These are phyloP conservation scores for Pichia exigua DNA, from an alignment of 805 yeast genomes.

Conservation along the genomic window DNA sequence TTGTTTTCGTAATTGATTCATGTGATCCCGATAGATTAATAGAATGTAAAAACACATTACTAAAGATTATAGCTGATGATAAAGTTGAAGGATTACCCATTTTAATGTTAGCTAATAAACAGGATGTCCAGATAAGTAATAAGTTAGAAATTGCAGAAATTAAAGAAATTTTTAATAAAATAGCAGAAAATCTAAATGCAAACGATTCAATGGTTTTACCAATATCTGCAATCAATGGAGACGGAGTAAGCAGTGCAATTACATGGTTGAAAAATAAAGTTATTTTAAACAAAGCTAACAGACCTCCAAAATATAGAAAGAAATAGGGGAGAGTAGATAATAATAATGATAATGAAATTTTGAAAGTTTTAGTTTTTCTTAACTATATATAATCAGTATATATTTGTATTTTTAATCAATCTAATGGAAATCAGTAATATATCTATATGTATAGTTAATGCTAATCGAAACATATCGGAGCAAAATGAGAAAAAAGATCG, in stretches of 20 bases:
- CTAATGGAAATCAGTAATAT: too few relatives aligned
- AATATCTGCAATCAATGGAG: constrained; percentile 74
- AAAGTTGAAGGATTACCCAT: constrained; percentile 75
- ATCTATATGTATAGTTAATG: too few relatives aligned
- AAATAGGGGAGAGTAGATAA: neutral
- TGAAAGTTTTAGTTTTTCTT: neutral
- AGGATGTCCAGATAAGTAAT: constrained; percentile 54
- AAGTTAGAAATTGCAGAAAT: constrained; percentile 70
- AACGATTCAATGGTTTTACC: constrained; percentile 88
- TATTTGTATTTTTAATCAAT: neutral
- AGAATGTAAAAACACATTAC: constrained; percentile 67
- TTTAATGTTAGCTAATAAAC: constrained; percentile 92
- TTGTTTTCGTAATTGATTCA: constrained; percentile 87
- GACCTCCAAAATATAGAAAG: constrained; percentile 5
- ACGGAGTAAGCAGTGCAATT: constrained; percentile 78
- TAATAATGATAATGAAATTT: too few relatives aligned
- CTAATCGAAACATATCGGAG: too few relatives aligned
- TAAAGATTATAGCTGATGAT: constrained; percentile 51
- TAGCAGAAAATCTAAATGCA: constrained; percentile 80
- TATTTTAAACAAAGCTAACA: constrained; percentile 50
- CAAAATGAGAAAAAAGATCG: too few relatives aligned
- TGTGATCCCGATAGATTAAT: constrained; percentile 75
- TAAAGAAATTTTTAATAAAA: constrained; percentile 73
- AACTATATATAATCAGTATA: neutral
- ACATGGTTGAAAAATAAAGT: constrained; percentile 81